Percentiles rank a stretch among this genome's conserved stretches.
Evolutionary conservation across 2,329 filamentous ascomycete species (phyloP).

Genomic region (Lomentospora prolificans): DNA sequence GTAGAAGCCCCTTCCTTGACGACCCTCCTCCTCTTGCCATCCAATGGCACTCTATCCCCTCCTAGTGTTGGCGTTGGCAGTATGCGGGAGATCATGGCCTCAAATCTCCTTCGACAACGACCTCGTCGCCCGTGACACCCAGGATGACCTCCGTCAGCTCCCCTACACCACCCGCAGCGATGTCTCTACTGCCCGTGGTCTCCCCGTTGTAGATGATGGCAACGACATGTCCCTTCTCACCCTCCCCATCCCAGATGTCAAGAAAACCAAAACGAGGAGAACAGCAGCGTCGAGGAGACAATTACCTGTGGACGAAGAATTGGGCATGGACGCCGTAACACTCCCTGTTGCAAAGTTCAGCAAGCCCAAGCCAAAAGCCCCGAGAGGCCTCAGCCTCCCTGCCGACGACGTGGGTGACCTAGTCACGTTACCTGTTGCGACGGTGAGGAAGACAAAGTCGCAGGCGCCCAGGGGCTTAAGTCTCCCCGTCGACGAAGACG

Average conservation of each 20-base stretch:
- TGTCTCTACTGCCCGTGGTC: neutral
- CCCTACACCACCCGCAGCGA: slow-evolving; percentile 5
- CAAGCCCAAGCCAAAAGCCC: slow-evolving; percentile 5
- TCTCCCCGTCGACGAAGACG: slow-evolving; percentile 6
- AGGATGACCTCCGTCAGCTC: neutral
- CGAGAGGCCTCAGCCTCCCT: neutral
- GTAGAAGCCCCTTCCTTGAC: slow-evolving; percentile 9
- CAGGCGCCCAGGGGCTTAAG: neutral
- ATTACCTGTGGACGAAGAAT: slow-evolving; percentile 4
- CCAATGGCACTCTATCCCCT: slow-evolving; percentile 5
- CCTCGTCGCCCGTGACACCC: neutral
- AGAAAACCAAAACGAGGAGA: neutral
- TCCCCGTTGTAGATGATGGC: slow-evolving; percentile 7
- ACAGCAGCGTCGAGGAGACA: slow-evolving; percentile 3
- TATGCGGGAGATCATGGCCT: slow-evolving; percentile 6
- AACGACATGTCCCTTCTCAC: slow-evolving; percentile 9
- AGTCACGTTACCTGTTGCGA: neutral
- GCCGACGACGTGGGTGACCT: slow-evolving; percentile 1
- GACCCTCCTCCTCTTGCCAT: neutral
- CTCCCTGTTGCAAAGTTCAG: slow-evolving; percentile 9
- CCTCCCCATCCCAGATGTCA: slow-evolving; percentile 6
- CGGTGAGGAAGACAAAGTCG: neutral
- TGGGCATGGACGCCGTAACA: slow-evolving; percentile 8
- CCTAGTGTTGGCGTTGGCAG: slow-evolving; percentile 6
- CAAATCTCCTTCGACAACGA: neutral